Evolutionary conservation across 208 protist species (phyloP), one percentile per base, ranked within the genome.

Genomic region (Crithidia mellificae): DNA sequence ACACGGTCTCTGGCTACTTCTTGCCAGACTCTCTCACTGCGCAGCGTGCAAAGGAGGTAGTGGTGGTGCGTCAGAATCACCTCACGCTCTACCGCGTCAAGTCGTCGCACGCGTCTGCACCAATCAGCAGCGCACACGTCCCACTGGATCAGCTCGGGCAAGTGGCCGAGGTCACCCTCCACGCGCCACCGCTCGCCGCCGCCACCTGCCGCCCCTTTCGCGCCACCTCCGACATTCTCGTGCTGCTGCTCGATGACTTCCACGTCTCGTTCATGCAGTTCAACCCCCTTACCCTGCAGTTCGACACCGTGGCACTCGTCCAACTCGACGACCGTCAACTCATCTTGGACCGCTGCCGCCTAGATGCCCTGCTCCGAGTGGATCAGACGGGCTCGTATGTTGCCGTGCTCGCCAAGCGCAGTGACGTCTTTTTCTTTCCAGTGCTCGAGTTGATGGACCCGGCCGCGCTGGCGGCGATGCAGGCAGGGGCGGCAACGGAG

Each of bases 261-360:
- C 91, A 94, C 74, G 58, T 94, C 20, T 94, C 91, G 2, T 82
- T 96, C 59, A 39, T 96, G 20, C 72, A 81, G 52, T 92, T 85
- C 58, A 85, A 94, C 77, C 67, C 86, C 1, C 19, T 87, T 6
- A 64, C 65, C 0, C 61, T 78, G 54, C 73, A 81, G 51, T 84
- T 91, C 41, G 81, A 89, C 59, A 94, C 91, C 1, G 64, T 96
- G 0, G 80, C 78, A 6, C 81, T 96, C 9, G 78, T 96, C 4
- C 91, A 94, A 61, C 68, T 96, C 2, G 86, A 93, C 52, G 88
- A 96, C 39, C 77, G 90, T 0, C 75, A 85, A 56, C 53, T 82
- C 24, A 54, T 50, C 43, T 57, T 80, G 30, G 78, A 90, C 12
- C 68, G 69, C 15, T 84, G 62, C 30, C 68, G 78, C 1, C 62